These are phyloP conservation scores for Cucumis hystrix DNA, from an alignment of 306 rosid species.

Conservation along the genomic window DNA sequence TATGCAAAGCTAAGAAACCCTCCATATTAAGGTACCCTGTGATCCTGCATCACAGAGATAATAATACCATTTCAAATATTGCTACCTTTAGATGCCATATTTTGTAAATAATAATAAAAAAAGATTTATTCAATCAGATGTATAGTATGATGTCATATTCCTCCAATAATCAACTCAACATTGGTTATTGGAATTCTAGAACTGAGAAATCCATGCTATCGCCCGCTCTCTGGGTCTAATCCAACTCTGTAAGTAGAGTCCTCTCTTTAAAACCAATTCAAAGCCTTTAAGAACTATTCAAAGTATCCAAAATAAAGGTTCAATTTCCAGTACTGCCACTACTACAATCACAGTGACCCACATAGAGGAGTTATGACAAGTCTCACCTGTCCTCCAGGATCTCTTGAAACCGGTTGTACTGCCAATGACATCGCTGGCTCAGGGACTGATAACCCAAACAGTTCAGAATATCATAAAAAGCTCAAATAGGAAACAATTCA, in stretches of 20 bases:
- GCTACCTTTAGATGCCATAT: too few species aligned
- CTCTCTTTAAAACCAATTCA: constrained; percentile 92
- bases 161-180: too few species aligned
- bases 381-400: constrained; percentile 86
- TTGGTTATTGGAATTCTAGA: not conserved
- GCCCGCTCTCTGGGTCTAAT: constrained; percentile 92
- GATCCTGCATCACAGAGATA: too few species aligned
- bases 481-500: not conserved
- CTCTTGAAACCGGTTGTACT: constrained; percentile 91
- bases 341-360: not conserved
- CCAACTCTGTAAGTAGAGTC: constrained; percentile 98
- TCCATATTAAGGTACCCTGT: too few species aligned
- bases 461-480: not conserved
- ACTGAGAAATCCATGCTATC: constrained; percentile 22
- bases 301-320: constrained; percentile 5
- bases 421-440: constrained; percentile 99
- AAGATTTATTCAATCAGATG: too few species aligned
- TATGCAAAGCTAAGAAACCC: too few species aligned
- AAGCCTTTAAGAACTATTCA: constrained; percentile 83
- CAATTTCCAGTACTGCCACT: not conserved
- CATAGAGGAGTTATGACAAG: constrained; percentile 17
- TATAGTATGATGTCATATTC: too few species aligned
- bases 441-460: constrained; percentile 54
- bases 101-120: too few species aligned
- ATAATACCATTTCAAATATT: too few species aligned